Evolutionary conservation across 495 filamentous ascomycete genomes (phyloP).

Genomic region (Cercophora newfieldiana): DNA sequence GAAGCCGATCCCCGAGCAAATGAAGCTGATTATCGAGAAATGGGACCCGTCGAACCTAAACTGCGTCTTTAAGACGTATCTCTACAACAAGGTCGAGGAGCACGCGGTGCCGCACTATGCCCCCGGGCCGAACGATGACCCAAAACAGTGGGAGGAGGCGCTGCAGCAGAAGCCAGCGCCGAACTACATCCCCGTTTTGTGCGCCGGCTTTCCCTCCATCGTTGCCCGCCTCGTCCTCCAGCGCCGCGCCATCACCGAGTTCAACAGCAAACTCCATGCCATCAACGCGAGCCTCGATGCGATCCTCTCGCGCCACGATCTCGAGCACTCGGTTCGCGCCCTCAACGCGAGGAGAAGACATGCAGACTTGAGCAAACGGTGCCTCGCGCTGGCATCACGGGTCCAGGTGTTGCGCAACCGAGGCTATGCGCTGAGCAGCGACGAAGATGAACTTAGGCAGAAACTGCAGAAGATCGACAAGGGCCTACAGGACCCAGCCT

Average conservation of each 20-base stretch:
- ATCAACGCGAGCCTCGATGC: conserved; percentile 83
- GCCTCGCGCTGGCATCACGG: conserved; percentile 80
- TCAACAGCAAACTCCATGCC: conserved; percentile 81
- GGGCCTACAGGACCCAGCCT: conserved; percentile 75
- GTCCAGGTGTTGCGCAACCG: conserved; percentile 89
- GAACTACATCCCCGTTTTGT: conserved; percentile 71
- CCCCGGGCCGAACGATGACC: conserved; percentile 73
- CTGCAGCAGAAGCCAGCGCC: conserved; percentile 76
- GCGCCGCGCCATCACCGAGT: conserved; percentile 66
- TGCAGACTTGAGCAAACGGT: conserved; percentile 74
- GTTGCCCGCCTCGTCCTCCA: conserved; percentile 78
- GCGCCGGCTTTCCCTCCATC: conserved; percentile 57
- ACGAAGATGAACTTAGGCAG: conserved; percentile 88
- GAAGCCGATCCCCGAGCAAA: conserved; percentile 83
- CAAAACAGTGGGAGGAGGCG: conserved; percentile 90
- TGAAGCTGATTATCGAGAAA: conserved; percentile 72
- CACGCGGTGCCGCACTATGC: conserved; percentile 78
- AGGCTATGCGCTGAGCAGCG: conserved; percentile 87
- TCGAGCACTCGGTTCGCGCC: conserved; percentile 75
- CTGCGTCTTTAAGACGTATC: conserved; percentile 84
- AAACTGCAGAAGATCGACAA: conserved; percentile 76
- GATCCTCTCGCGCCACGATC: conserved; percentile 77
- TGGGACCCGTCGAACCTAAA: conserved; percentile 73
- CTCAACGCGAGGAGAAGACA: conserved; percentile 81
- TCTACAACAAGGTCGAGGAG: conserved; percentile 88